Percentiles rank a stretch among this genome's conserved stretches.
phyloP scores from a whole-genome alignment of 306 rosid genomes.

The Carpinus viminea region DNA sequence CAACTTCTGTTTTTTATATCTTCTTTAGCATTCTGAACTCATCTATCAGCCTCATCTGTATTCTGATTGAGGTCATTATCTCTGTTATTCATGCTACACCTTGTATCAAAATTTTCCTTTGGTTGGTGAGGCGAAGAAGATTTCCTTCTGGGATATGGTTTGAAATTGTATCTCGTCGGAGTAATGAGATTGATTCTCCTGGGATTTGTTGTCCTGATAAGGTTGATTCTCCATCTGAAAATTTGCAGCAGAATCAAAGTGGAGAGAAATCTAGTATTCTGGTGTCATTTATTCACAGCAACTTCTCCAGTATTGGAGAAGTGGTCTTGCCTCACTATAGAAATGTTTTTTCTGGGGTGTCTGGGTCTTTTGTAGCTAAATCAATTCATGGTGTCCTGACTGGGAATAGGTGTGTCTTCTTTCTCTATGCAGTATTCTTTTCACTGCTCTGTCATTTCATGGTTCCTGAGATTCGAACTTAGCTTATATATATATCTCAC shows the following conservation, averaged over 20 bases:
- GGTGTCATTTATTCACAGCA: slow-evolving; percentile 81
- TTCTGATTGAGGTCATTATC: slow-evolving; percentile 63
- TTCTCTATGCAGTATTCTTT: background rate
- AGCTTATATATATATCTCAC: background rate
- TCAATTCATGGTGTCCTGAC: slow-evolving; percentile 70
- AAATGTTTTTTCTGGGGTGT: slow-evolving; percentile 37
- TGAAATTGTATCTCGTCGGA: slow-evolving; percentile 56
- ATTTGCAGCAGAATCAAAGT: slow-evolving; percentile 30
- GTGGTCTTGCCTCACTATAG: slow-evolving; percentile 47
- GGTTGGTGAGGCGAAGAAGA: slow-evolving; percentile 67
- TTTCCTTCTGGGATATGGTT: slow-evolving; percentile 94
- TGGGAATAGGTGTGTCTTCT: slow-evolving; percentile 62
- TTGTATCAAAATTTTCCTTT: slow-evolving; percentile 62
- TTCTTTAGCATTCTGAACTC: slow-evolving; percentile 78
- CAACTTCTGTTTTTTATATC: slow-evolving; percentile 85
- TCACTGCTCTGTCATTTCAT: slow-evolving; percentile 14
- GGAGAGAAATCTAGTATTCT: slow-evolving; percentile 48
- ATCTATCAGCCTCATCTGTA: slow-evolving; percentile 57
- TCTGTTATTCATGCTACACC: slow-evolving; percentile 88
- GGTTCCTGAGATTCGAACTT: slow-evolving; percentile 6
- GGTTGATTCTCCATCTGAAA: slow-evolving; percentile 34
- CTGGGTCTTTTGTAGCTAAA: slow-evolving; percentile 33
- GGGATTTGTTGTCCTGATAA: slow-evolving; percentile 1
- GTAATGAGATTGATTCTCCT: slow-evolving; percentile 30
- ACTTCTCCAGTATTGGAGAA: slow-evolving; percentile 64